A percentile compares a stretch with the other conserved stretches of the same genome.
phyloP scores from a whole-genome alignment of 192 early-diverging fungal genomes.

The Radiomyces spectabilis region DNA sequence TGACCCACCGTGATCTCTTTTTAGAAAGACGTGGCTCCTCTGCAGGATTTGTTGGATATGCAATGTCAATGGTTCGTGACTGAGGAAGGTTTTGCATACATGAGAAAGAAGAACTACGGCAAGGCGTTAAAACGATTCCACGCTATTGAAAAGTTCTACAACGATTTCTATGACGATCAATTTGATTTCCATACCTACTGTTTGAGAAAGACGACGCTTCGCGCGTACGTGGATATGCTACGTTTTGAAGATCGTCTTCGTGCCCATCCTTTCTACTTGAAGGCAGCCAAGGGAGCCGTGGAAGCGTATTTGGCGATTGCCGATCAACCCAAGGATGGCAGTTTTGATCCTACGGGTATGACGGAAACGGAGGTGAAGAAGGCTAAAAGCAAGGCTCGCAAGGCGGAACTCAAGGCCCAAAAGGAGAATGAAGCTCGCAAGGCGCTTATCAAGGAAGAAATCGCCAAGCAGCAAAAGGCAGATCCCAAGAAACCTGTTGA shows the following conservation, averaged over 20 bases:
- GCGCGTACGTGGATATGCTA: conserved; percentile 79
- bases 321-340: conserved; percentile 48
- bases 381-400: conserved; percentile 65
- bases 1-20: background rate
- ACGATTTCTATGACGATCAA: conserved; percentile 83
- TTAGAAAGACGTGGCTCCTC: conserved; percentile 47
- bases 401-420: conserved; percentile 60
- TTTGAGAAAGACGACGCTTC: conserved; percentile 81
- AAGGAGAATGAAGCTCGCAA: conserved; percentile 45
- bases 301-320: conserved; percentile 41
- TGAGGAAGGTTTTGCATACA: conserved; percentile 69
- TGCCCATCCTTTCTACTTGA: conserved; percentile 60
- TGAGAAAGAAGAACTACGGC: conserved; percentile 61
- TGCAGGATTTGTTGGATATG: conserved; percentile 82
- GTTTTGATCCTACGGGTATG: conserved; percentile 49
- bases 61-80: conserved; percentile 89
- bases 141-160: conserved; percentile 74
- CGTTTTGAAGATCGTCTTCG: conserved; percentile 72
- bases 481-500: conserved; percentile 39
- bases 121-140: conserved; percentile 86
- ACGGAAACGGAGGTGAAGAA: conserved; percentile 73
- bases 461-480: conserved; percentile 37
- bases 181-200: conserved; percentile 96
- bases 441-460: conserved; percentile 31
- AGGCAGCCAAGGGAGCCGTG: conserved; percentile 70